Conservation (phyloP, 2,329 filamentous ascomycete genomes). For the Talaromyces sp. region DNA sequence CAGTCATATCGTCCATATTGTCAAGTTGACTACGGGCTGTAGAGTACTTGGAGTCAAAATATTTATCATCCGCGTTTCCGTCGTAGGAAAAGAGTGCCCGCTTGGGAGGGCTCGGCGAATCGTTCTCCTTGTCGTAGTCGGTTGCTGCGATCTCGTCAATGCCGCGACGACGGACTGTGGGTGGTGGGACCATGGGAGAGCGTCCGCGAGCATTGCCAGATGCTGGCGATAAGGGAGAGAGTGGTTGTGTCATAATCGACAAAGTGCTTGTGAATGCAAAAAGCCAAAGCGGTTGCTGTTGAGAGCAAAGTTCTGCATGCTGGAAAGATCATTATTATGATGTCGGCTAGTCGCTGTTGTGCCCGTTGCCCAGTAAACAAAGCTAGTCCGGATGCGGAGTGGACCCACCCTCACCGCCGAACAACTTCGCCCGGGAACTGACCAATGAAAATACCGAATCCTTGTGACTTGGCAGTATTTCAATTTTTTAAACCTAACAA, state of each 20-base stretch:
- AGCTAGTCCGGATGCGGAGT: slow-evolving; percentile 19
- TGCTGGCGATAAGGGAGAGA: slow-evolving; percentile 38
- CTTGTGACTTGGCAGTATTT: not conserved
- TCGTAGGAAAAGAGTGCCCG: slow-evolving; percentile 15
- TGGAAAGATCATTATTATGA: not conserved
- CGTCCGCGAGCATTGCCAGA: slow-evolving; percentile 36
- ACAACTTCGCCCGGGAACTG: not conserved
- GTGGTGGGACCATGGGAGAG: slow-evolving; percentile 21
- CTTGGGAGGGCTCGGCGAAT: slow-evolving; percentile 24
- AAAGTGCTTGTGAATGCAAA: not conserved
- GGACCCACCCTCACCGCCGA: not conserved
- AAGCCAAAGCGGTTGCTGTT: not conserved
- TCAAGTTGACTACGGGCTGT: slow-evolving; percentile 1
- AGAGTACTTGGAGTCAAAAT: slow-evolving; percentile 12
- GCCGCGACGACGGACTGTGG: slow-evolving; percentile 13
- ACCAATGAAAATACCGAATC: not conserved
- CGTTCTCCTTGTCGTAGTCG: slow-evolving; percentile 20
- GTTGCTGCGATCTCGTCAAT: slow-evolving; percentile 15
- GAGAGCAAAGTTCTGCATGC: not conserved
- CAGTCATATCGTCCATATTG: slow-evolving; percentile 15
- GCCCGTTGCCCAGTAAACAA: slow-evolving; percentile 27
- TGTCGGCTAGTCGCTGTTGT: slow-evolving; percentile 19
- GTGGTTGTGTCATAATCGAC: slow-evolving; percentile 33
- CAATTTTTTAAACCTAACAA: not conserved
- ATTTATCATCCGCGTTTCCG: slow-evolving; percentile 13